Base-by-base conservation (phyloP, 306 rosid species). In the Glycine soja region DNA sequence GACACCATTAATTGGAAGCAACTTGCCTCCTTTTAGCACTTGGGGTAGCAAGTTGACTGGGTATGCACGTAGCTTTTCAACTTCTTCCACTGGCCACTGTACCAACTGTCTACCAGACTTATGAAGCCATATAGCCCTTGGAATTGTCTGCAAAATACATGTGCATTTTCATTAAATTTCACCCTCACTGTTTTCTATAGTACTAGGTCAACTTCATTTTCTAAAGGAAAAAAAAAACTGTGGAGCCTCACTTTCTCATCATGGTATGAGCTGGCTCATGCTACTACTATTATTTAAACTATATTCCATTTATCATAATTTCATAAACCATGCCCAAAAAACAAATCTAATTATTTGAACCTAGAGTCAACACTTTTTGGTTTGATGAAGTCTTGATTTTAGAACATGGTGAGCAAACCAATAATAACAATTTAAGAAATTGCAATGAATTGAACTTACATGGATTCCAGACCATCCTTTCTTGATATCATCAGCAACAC, bases 401-500 rank as follows among this genome's bases (percentile, higher is more conserved):
- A 72, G 54, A 70, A 52, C 47, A 19, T 56, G 40, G 24, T 63
- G 8, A 81, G 47, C 32, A 56, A 78, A 50, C 10, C 56, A 73
- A 84, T 36, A 24, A 46, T 4, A 67, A 52, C 7, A 34, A 51
- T 64, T 24, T 34, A 72, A 67, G 4, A 57, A 59, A 82, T 10
- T 67, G 67, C 4, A n/a, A 42, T 6, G 0, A 19, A 19, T 19
- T 19, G 24, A 19, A 61, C 79, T 81, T 87, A 92, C 99, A 80
- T 95, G 98, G 14, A 95, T 10, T 16, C 98, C 98, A 9, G 97
- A 90, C 97, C 98, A 95, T 15, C 95, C 97, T 75, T 92, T 94
- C 64, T 84, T 86, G 77, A 80, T 43, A 78, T 94, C 95, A 85
- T 86, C 92, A 0, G 7, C 61, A 3, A 76, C 89, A 38, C 84